Evolutionary conservation across 257 asterid genomes (phyloP).

Genomic region (Rubia yunnanensis): DNA sequence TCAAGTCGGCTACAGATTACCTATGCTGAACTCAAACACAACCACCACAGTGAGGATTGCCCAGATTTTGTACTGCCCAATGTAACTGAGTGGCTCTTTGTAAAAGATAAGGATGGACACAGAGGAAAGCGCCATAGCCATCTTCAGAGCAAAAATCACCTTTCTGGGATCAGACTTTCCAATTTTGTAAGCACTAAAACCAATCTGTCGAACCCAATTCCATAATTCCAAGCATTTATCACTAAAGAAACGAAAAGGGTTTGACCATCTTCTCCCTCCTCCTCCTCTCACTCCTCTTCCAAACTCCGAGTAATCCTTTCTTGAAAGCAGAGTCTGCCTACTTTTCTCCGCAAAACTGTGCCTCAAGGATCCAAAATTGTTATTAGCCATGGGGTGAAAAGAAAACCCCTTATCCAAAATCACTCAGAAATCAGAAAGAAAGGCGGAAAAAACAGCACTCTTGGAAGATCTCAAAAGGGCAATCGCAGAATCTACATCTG

Average conservation of each 20-base stretch:
- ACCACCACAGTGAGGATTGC: slow-evolving; percentile 65
- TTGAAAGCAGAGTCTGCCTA: slow-evolving; percentile 41
- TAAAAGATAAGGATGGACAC: slow-evolving; percentile 44
- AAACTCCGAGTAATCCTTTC: slow-evolving; percentile 36
- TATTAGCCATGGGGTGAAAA: too few relatives aligned
- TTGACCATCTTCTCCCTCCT: background rate
- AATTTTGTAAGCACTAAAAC: slow-evolving; percentile 24
- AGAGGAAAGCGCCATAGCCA: slow-evolving; percentile 36
- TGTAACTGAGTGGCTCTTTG: slow-evolving; percentile 31
- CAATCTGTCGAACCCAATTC: slow-evolving; percentile 5
- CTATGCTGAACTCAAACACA: slow-evolving; percentile 86
- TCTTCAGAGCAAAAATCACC: slow-evolving; percentile 33
- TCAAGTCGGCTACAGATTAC: slow-evolving; percentile 15
- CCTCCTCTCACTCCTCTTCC: slow-evolving; percentile 18
- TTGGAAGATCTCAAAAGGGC: background rate
- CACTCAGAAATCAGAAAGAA: background rate
- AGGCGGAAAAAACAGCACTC: background rate
- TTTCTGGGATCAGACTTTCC: slow-evolving; percentile 46
- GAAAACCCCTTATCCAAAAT: too few relatives aligned
- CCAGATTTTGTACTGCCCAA: slow-evolving; percentile 37
- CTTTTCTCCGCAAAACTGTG: slow-evolving; percentile 56
- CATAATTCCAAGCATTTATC: slow-evolving; percentile 9
- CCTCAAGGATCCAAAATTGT: slow-evolving; percentile 43
- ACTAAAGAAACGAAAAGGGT: slow-evolving; percentile 14
- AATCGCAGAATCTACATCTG: background rate